Evolutionary conservation across 352 stramenopile species (phyloP), one percentile per base, ranked within the genome.

Genomic region (Peronosclerospora sorghi): DNA sequence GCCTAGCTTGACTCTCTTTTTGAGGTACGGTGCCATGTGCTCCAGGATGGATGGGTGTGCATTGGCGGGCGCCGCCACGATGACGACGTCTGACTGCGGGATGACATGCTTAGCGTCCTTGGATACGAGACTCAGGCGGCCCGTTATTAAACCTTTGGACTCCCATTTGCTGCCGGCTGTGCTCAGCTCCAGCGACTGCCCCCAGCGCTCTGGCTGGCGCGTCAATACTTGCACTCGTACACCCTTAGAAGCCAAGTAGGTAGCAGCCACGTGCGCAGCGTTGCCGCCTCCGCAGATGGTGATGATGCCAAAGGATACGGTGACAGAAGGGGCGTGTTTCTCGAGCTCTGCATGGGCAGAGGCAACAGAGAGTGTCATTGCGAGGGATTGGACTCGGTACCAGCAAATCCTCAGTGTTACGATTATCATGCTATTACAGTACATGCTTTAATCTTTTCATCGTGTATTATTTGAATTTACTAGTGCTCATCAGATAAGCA

Each of bases 251-350:
- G 82, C 83, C 44, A 96, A 54, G 54, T 95, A 96, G 15, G 76
- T 82, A 15, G 85, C 83, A 35, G 83, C 73, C 20, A 95, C 86
- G 55, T 96, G 85, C 18, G 86, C 86, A 43, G 85, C 85, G 56
- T 96, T 96, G 38, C 86, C 86, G 36, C 86, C 86, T 45, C 86
- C 86, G 54, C 86, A 96, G 57, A 96, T 94, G 41, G 82, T 92
- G 36, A 95, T 81, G 20, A 73, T 71, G 46, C 76, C 73, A 35
- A 85, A 45, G 34, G 38, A 19, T 21, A 48, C 51, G 19, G 37
- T 34, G 30, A 42, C 24, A 24, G 61, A 57, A n/a, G 68, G 48
- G 19, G 77, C 49, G 39, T 66, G 62, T 62, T 74, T 63, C 48
- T 75, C 48, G 13, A 85, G 62, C 48, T 90, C 72, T 23, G 56